phyloP scores from a whole-genome alignment of 1,139 yeast species.

The Geotrichum citri-aurantii region DNA sequence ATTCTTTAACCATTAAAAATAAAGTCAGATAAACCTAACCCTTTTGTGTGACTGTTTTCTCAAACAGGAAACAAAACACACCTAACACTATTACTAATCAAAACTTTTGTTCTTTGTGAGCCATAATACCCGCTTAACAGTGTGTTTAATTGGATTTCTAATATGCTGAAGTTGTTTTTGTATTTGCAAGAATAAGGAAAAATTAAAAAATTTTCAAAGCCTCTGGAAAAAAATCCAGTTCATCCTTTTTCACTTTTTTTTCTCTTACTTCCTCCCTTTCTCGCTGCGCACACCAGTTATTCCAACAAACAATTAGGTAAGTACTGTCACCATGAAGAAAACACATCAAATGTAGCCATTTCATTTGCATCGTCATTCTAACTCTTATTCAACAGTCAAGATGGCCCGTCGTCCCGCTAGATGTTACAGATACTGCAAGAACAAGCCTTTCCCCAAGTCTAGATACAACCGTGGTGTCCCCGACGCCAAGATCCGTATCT shows the following conservation, averaged over 20 bases:
- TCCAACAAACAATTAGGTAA: conserved; percentile 7
- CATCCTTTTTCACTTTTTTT: conserved; percentile 3
- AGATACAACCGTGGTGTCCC: conserved; percentile 99
- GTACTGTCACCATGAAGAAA: neutral
- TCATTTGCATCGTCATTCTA: neutral
- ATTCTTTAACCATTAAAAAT: neutral
- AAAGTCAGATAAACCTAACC: neutral
- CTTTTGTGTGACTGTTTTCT: conserved; percentile 2
- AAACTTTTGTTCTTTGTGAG: neutral
- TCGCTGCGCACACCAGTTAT: neutral
- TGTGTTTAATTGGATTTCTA: neutral
- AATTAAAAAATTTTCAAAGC: conserved; percentile 4
- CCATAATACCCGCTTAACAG: neutral
- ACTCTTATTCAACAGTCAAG: neutral
- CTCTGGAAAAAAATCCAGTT: conserved; percentile 3
- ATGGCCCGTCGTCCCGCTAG: conserved; percentile 99
- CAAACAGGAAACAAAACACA: neutral
- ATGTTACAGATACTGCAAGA: conserved; percentile 99
- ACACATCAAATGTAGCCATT: neutral
- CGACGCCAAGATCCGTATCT: conserved; percentile 98
- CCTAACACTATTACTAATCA: neutral
- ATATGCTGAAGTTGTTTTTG: neutral
- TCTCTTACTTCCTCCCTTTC: neutral
- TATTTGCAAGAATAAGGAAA: neutral
- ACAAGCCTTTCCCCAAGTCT: conserved; percentile 99